Percentiles rank a stretch among this genome's conserved stretches.
Evolutionary conservation across 2,329 filamentous ascomycete species (phyloP).

Genomic region (Microdochium trichocladiopsis): DNA sequence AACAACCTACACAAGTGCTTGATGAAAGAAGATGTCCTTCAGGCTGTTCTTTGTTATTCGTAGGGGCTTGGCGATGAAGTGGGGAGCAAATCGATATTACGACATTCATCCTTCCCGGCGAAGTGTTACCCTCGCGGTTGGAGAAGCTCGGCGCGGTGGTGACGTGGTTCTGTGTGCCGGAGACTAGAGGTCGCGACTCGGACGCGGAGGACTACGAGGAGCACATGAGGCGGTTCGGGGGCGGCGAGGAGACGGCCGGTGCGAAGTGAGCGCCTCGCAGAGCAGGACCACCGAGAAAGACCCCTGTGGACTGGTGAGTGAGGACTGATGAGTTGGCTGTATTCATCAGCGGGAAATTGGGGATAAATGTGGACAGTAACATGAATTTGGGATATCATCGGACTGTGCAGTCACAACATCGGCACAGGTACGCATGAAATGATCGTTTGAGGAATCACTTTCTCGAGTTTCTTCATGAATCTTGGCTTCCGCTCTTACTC

Average conservation of each 20-base stretch:
- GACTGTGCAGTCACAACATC: too few relatives aligned
- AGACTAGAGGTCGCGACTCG: constrained; percentile 54
- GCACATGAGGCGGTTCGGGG: not conserved
- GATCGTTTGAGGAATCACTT: not conserved
- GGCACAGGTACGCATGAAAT: not conserved
- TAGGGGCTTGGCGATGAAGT: not conserved
- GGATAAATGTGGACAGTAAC: not conserved
- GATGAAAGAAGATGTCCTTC: not conserved
- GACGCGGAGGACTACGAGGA: constrained; percentile 47
- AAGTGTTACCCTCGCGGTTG: too few relatives aligned
- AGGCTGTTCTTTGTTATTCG: not conserved
- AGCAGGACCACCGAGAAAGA: not conserved
- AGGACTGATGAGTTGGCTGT: not conserved
- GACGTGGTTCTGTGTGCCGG: constrained; percentile 58
- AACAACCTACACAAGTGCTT: not conserved
- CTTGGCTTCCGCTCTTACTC: not conserved
- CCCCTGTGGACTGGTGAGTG: not conserved
- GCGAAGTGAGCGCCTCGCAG: not conserved
- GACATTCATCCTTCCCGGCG: too few relatives aligned
- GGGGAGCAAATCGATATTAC: not conserved
- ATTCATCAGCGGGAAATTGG: not conserved
- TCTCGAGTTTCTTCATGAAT: not conserved
- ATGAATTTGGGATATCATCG: not conserved
- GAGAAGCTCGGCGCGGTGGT: constrained; percentile 51
- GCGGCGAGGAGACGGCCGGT: not conserved